Base-by-base conservation (phyloP, 257 asterid genomes). In the Rhazya stricta region DNA sequence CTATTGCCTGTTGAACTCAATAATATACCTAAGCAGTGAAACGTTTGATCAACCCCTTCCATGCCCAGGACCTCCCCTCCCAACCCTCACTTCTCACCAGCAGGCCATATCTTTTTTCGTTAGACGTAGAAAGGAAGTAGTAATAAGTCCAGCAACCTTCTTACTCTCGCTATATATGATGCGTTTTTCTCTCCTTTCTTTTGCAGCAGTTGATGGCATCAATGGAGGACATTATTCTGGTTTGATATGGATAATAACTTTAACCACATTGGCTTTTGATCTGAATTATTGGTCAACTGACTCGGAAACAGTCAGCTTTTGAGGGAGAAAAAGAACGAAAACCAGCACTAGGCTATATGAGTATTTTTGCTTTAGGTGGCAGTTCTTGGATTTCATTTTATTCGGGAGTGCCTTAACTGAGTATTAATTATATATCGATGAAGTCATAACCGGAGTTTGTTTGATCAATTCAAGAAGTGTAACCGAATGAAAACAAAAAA, bases 1-100 rank as follows among this genome's bases (percentile, higher is more conserved):
- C 62, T 19, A 15, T 51, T 37, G 56, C 45, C 76, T 56, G 76
- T 70, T 67, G 63, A 73, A 25, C 25, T 69, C 42, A 18, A 46
- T 70, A 9, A 5, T 32, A 25, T 60, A 37, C 9, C 16, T 48
- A 36, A 16, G 16, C 62, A 46, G 74, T 70, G 39, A n/a, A 13
- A 48, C 29, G 50, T 39, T 39, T 39, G 4, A n/a, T 39, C 43
- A 39, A 39, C 43, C 43, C 43, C 43, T n/a, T n/a, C n/a, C n/a
- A n/a, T n/a, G n/a, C n/a, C n/a, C n/a, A n/a, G n/a, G n/a, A n/a
- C n/a, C n/a, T n/a, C n/a, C 4, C 4, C 4, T 9, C 43, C 43
- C 43, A 1, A 39, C 7, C 43, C 43, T 9, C 43, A 39, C 43
- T 39, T n/a, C 43, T 9, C 43, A 39, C 0, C 0, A 9, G 7